Conservation (phyloP, 139 green algal species). For the Tetradesmus obliquus region DNA sequence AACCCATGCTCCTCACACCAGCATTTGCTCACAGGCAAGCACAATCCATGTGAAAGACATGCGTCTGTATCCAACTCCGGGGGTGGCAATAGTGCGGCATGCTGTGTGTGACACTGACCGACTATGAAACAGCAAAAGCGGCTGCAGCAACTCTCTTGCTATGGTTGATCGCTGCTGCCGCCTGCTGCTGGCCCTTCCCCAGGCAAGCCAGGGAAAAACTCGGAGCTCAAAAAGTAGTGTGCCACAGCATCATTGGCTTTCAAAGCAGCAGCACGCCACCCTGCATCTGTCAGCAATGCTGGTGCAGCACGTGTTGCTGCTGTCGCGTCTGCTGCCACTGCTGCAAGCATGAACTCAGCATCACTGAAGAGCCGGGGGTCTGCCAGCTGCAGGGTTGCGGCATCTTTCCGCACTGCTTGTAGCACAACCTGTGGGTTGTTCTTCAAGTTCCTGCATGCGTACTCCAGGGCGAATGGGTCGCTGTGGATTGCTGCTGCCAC, state of each 20-base stretch:
- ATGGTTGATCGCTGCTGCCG: neutral
- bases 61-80: too few relatives aligned
- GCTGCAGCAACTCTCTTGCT: neutral
- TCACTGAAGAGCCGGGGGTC: neutral
- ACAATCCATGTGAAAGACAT: too few relatives aligned
- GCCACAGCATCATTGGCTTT: neutral
- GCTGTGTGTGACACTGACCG: too few relatives aligned
- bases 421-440: conserved; percentile 6
- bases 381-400: conserved; percentile 17
- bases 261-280: neutral
- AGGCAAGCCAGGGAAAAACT: conserved; percentile 24
- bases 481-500: neutral
- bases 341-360: conserved; percentile 26
- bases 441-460: neutral
- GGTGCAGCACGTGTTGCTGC: conserved; percentile 14
- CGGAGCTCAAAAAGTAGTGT: conserved; percentile 17
- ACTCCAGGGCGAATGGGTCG: conserved; percentile 36
- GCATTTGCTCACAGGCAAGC: too few relatives aligned
- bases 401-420: neutral
- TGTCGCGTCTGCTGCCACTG: conserved; percentile 18
- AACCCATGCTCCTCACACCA: too few relatives aligned
- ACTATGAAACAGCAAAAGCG: neutral
- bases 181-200: neutral
- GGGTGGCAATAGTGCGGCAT: too few relatives aligned
- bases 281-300: neutral